These are phyloP conservation scores for Melocanna baccifera DNA, from an alignment of 176 grass and related monocot species.

Conservation along the genomic window DNA sequence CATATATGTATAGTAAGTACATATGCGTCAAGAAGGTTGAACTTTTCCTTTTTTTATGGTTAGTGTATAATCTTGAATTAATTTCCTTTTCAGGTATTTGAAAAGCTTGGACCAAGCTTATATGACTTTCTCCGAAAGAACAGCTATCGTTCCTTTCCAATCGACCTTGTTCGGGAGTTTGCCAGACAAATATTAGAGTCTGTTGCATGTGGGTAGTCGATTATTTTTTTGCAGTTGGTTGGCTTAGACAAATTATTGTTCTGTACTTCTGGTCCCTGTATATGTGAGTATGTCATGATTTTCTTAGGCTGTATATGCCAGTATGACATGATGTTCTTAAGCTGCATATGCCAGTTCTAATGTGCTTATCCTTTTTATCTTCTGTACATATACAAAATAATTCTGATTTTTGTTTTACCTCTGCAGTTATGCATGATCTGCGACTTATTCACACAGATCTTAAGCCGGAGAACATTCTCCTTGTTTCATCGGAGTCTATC, in stretches of 20 bases:
- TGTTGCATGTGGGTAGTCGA: constrained; percentile 66
- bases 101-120: constrained; percentile 87
- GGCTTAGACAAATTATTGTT: neutral
- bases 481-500: constrained; percentile 79
- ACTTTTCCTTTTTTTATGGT: constrained; percentile 16
- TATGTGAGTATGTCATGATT: neutral
- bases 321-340: neutral
- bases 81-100: constrained; percentile 75
- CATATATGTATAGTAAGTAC: constrained; percentile 99
- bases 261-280: neutral
- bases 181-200: constrained; percentile 93
- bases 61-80: constrained; percentile 20
- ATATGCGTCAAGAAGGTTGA: constrained; percentile 52
- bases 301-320: neutral
- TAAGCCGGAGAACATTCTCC: constrained; percentile 97
- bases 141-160: constrained; percentile 77
- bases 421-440: constrained; percentile 93
- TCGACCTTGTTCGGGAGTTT: constrained; percentile 84
- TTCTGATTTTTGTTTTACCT: constrained; percentile 12
- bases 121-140: constrained; percentile 88
- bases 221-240: neutral
- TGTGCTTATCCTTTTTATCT: neutral
- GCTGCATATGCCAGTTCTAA: neutral
- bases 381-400: neutral
- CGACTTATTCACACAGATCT: constrained; percentile 95